Conservation (phyloP, 768 basidiomycete species). For the Harrya chromipes region DNA sequence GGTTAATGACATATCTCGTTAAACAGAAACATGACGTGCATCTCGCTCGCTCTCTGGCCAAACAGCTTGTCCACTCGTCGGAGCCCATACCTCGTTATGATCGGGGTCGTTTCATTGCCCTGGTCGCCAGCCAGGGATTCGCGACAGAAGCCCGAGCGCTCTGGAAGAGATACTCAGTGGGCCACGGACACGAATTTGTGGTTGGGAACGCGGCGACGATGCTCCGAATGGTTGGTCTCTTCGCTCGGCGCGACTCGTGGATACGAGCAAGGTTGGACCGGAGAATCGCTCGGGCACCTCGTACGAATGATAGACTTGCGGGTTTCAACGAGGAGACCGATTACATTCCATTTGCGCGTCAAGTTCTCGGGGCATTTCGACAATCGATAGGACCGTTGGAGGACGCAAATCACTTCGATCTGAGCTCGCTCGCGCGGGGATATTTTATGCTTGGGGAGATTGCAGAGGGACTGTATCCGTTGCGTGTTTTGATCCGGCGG, state of each 20-base stretch:
- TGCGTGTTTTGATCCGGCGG: conserved; percentile 46
- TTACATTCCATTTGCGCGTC: conserved; percentile 40
- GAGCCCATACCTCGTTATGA: conserved; percentile 41
- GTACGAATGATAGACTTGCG: neutral
- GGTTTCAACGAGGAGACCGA: conserved; percentile 6
- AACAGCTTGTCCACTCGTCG: conserved; percentile 43
- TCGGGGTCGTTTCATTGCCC: conserved; percentile 49
- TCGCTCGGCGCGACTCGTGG: conserved; percentile 26
- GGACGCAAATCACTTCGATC: conserved; percentile 43
- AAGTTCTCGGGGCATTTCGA: conserved; percentile 44
- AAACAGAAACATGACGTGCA: conserved; percentile 38
- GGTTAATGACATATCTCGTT: conserved; percentile 51
- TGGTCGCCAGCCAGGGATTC: conserved; percentile 46
- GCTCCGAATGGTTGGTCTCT: conserved; percentile 45
- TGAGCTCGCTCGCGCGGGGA: conserved; percentile 63
- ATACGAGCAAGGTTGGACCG: conserved; percentile 13
- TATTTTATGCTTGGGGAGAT: conserved; percentile 55
- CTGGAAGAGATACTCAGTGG: conserved; percentile 54
- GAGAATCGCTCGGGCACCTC: neutral
- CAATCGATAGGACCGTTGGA: conserved; percentile 44
- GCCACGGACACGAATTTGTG: conserved; percentile 40
- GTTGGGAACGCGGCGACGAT: conserved; percentile 41
- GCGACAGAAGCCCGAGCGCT: conserved; percentile 47
- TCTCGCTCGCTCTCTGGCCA: conserved; percentile 47
- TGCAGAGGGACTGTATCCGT: conserved; percentile 43